Base-by-base conservation (phyloP, 257 asterid genomes). In the Nicotiana otophora region DNA sequence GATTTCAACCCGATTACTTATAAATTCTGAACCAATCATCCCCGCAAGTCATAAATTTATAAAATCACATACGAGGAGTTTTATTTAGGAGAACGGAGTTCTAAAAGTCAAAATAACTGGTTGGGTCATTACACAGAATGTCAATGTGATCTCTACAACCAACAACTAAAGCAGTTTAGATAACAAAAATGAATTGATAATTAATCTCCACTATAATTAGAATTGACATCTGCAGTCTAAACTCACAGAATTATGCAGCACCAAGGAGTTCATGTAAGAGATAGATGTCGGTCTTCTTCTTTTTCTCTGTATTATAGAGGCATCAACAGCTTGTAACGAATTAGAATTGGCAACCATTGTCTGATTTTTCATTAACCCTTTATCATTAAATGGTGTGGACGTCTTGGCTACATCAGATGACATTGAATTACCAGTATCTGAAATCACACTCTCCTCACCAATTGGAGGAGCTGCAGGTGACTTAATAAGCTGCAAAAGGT, bases 101-200 rank as follows among this genome's bases (percentile, higher is more conserved):
- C 26, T 23, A 23, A 23, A 23, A 23, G 26, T 23, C 26, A 23
- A 23, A 23, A 23, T 23, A 23, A 23, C 26, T 0, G 26, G 26
- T 23, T 23, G 26, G 26, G 26, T 23, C 26, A 23, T 23, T 23
- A 23, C 26, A 23, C 81, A 72, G 94, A 87, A 85, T 83, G 81
- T 90, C 82, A 64, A 30, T 62, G 80, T 33, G 82, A 86, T 87
- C 88, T 90, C 96, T 92, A 78, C 75, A 85, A 63, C 72, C 58
- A 79, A 60, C 3, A 74, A 14, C 1, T 14, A 20, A 46, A 74
- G 14, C 79, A 46, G 15, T 74, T 34, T 14, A 74, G 23, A 74
- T 74, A 1, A 48, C 15, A 60, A 46, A 46, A 63, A 36, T n/a
- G 20, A 20, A 60, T 34, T 26, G 57, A 15, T 60, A 33, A 78